Evolutionary conservation across 208 protist genomes (phyloP).

Genomic region (Zelonia costaricensis): DNA sequence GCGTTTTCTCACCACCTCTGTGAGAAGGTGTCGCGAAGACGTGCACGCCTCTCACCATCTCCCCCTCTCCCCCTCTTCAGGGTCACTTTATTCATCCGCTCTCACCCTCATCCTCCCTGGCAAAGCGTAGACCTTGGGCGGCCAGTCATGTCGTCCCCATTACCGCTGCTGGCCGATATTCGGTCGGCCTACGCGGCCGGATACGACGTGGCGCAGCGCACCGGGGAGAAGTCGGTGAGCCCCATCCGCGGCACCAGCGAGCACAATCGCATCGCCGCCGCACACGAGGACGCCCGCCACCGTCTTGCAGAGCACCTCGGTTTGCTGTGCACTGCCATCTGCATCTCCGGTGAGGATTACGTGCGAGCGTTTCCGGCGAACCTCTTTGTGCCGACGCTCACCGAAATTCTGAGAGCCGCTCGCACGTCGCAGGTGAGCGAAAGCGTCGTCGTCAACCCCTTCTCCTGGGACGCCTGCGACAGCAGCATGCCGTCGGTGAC

Average conservation of each 20-base stretch:
- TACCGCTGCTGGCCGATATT: conserved; percentile 3
- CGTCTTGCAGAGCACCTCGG: conserved; percentile 24
- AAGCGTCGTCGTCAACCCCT: conserved; percentile 13
- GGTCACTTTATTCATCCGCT: no score
- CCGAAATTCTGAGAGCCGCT: conserved; percentile 31
- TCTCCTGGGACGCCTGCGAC: conserved; percentile 3
- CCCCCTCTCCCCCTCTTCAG: no score
- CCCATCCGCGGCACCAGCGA: not conserved
- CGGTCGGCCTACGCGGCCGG: conserved; percentile 3
- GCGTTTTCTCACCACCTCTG: no score
- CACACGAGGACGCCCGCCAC: conserved; percentile 4
- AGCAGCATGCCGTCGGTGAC: not conserved
- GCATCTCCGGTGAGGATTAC: conserved; percentile 44
- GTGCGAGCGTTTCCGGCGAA: conserved; percentile 32
- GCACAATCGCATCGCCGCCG: not conserved
- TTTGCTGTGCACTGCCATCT: conserved; percentile 40
- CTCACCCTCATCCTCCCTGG: no score
- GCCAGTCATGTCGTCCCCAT: not conserved
- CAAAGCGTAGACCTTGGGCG: no score
- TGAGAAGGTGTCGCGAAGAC: no score
- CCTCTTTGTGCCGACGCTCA: conserved; percentile 27
- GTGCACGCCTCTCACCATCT: no score
- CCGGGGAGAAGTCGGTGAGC: not conserved
- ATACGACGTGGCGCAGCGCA: not conserved
- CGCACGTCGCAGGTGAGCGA: not conserved